Percentiles rank a stretch among this genome's conserved stretches.
Evolutionary conservation across 2,329 filamentous ascomycete species (phyloP).

Genomic region (Cladosporium velox): DNA sequence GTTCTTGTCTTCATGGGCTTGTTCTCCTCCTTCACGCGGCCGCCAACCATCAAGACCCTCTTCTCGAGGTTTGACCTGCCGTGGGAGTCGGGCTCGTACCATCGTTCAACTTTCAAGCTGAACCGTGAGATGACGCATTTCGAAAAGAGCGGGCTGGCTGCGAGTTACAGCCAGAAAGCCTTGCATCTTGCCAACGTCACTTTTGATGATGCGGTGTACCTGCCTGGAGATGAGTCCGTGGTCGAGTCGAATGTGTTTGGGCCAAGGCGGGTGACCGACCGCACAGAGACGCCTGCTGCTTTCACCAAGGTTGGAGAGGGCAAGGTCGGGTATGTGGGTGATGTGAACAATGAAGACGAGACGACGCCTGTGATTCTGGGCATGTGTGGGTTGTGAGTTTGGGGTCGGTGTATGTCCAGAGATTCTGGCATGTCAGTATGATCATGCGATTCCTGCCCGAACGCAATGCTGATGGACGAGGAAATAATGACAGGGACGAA

Average conservation of each 20-base stretch:
- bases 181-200: constrained; percentile 26
- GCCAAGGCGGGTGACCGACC: constrained; percentile 22
- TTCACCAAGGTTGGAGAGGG: constrained; percentile 23
- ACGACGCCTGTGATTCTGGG: constrained; percentile 24
- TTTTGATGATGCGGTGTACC: constrained; percentile 24
- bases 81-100: constrained; percentile 28
- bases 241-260: constrained; percentile 26
- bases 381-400: constrained; percentile 23
- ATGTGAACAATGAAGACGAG: constrained; percentile 26
- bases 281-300: constrained; percentile 27
- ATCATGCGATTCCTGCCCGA: not conserved
- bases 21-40: constrained; percentile 23
- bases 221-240: constrained; percentile 22
- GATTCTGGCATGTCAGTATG: not conserved
- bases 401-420: not conserved
- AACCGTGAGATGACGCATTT: constrained; percentile 23
- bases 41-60: constrained; percentile 21
- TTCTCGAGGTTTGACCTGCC: constrained; percentile 26
- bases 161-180: constrained; percentile 29
- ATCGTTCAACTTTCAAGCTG: constrained; percentile 27
- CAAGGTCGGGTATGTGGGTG: constrained; percentile 26
- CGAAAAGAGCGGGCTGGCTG: constrained; percentile 18
- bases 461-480: not conserved
- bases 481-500: not conserved
- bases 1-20: constrained; percentile 27